phyloP scores from a whole-genome alignment of 1,284 basidiomycete genomes.

The Papiliotrema laurentii region DNA sequence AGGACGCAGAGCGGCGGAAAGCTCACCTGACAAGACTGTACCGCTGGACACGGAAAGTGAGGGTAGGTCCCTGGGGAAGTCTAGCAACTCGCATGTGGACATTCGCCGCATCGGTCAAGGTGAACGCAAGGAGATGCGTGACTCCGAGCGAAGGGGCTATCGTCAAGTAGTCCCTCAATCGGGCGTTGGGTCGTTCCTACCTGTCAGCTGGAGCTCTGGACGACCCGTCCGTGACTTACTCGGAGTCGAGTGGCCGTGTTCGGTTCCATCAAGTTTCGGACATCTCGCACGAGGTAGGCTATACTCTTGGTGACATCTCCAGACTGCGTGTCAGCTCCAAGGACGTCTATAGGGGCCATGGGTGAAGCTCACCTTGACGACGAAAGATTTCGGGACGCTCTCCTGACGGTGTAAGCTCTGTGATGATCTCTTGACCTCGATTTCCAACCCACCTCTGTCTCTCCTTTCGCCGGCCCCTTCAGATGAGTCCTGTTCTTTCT shows the following conservation, averaged over 20 bases:
- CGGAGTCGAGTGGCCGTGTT: conserved; percentile 88
- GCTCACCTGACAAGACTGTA: conserved; percentile 75
- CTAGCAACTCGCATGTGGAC: conserved; percentile 75
- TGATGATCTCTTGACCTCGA: neutral
- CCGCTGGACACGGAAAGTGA: conserved; percentile 87
- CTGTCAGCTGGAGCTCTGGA: conserved; percentile 10
- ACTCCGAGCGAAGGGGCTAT: conserved; percentile 90
- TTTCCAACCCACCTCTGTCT: conserved; percentile 34
- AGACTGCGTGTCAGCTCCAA: conserved; percentile 50
- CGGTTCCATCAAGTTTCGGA: conserved; percentile 95
- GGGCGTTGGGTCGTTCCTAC: conserved; percentile 86
- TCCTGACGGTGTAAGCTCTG: conserved; percentile 15
- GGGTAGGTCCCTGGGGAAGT: conserved; percentile 86
- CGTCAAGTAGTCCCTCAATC: conserved; percentile 88
- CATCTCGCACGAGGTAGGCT: conserved; percentile 80
- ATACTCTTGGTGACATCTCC: conserved; percentile 87
- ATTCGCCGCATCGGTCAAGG: conserved; percentile 77
- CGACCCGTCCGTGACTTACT: conserved; percentile 51
- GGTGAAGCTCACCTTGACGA: conserved; percentile 63
- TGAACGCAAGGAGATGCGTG: conserved; percentile 90
- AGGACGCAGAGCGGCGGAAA: too few relatives aligned
- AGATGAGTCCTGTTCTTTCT: conserved; percentile 84
- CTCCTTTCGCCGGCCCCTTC: conserved; percentile 53
- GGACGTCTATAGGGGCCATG: neutral
- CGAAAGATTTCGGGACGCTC: conserved; percentile 57